These are phyloP conservation scores for Croton laevigatus DNA, from an alignment of 441 rosid species.

Conservation along the genomic window DNA sequence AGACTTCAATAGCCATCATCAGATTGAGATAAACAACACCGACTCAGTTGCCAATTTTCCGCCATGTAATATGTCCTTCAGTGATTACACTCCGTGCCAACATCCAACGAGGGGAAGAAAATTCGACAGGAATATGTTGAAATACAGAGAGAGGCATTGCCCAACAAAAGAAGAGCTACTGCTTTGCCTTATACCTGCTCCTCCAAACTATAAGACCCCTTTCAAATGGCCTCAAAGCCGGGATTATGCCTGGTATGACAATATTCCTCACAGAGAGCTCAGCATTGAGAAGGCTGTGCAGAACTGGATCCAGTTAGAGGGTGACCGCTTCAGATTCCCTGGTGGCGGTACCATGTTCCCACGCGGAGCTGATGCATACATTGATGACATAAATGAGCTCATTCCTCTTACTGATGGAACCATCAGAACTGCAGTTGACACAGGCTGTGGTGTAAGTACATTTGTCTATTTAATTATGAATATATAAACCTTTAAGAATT, in stretches of 20 bases:
- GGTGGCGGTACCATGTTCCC: constrained; percentile 98
- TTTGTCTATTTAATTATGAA: no score
- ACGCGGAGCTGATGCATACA: constrained; percentile 90
- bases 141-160: constrained; percentile 90
- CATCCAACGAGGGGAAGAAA: constrained; percentile 66
- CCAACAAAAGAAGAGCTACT: constrained; percentile 70
- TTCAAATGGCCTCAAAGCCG: constrained; percentile 96
- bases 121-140: constrained; percentile 74
- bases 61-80: constrained; percentile 63
- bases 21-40: constrained; percentile 40
- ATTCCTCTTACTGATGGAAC: constrained; percentile 74
- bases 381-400: constrained; percentile 72
- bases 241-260: constrained; percentile 91
- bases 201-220: constrained; percentile 89
- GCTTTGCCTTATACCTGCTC: constrained; percentile 80
- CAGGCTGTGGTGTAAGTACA: constrained; percentile 89
- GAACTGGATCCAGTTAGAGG: constrained; percentile 94
- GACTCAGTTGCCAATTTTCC: constrained; percentile 40
- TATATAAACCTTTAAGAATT: not conserved
- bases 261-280: constrained; percentile 91
- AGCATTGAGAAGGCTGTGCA: constrained; percentile 95
- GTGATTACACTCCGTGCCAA: constrained; percentile 93
- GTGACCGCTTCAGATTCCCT: constrained; percentile 83
- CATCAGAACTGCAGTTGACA: constrained; percentile 84
- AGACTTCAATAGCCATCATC: constrained; percentile 80